These are phyloP conservation scores for Oryza nivara DNA, from an alignment of 176 grass and related monocot genomes.

Conservation along the genomic window DNA sequence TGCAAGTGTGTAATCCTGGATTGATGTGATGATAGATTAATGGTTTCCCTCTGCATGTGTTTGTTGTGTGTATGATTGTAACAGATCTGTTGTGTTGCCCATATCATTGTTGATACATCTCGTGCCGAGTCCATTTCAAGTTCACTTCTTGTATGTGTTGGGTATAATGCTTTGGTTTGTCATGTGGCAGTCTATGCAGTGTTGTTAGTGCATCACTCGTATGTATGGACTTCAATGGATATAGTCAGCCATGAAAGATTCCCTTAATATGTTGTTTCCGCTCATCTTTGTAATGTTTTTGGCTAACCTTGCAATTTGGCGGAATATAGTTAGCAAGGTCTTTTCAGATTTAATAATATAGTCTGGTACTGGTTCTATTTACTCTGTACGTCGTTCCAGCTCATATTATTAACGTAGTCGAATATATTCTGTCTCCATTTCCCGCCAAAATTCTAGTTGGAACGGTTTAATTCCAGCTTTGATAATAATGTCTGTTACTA, in stretches of 20 bases:
- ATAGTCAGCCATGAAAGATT: not conserved
- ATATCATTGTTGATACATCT: not conserved
- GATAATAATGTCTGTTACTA: conserved; percentile 2
- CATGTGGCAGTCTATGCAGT: not conserved
- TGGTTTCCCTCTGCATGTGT: not conserved
- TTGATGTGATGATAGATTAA: not conserved
- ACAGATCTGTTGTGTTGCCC: not conserved
- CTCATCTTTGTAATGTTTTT: not conserved
- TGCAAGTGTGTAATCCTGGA: not conserved
- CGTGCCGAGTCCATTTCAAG: not conserved
- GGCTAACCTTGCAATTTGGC: not conserved
- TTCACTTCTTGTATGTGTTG: not conserved
- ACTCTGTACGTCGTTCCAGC: not conserved
- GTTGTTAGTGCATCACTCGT: not conserved
- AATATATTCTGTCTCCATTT: not conserved
- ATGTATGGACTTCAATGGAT: not conserved
- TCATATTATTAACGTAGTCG: not conserved
- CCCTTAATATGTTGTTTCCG: not conserved
- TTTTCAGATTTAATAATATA: conserved; percentile 6
- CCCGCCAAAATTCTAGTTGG: not conserved
- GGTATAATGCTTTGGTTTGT: not conserved
- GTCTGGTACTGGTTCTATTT: not conserved
- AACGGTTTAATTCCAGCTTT: conserved; percentile 8
- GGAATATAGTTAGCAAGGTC: not conserved
- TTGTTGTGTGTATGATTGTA: not conserved